phyloP scores from a whole-genome alignment of 2,329 filamentous ascomycete species.

The Penicillium sp. region DNA sequence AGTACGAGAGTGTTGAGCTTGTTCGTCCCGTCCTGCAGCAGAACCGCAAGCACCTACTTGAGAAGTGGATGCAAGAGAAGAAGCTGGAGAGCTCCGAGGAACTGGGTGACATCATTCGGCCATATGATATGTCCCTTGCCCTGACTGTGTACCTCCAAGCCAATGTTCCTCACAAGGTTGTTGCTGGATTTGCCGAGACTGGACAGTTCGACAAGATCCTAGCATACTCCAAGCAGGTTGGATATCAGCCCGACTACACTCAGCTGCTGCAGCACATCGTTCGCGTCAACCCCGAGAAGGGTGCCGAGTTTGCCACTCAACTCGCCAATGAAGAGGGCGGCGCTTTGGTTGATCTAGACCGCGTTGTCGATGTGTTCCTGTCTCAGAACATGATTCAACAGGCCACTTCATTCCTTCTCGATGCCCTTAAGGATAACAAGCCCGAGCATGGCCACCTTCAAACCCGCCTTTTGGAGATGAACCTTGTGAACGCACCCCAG shows the following conservation, averaged over 20 bases:
- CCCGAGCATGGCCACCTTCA: slow-evolving; percentile 91
- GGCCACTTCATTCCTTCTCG: slow-evolving; percentile 94
- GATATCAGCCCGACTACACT: slow-evolving; percentile 94
- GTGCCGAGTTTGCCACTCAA: slow-evolving; percentile 87
- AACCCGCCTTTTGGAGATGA: slow-evolving; percentile 96
- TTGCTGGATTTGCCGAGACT: slow-evolving; percentile 90
- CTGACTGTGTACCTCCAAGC: slow-evolving; percentile 86
- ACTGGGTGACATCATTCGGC: slow-evolving; percentile 86
- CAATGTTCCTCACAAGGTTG: slow-evolving; percentile 86
- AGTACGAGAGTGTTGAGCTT: slow-evolving; percentile 89
- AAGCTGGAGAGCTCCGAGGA: slow-evolving; percentile 96
- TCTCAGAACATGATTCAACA: slow-evolving; percentile 97
- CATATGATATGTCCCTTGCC: slow-evolving; percentile 83
- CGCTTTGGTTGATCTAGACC: slow-evolving; percentile 84
- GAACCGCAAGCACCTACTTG: slow-evolving; percentile 89
- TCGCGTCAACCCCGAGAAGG: slow-evolving; percentile 86
- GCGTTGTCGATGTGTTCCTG: slow-evolving; percentile 96
- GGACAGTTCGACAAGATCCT: slow-evolving; percentile 97
- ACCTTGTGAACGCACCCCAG: slow-evolving; percentile 90
- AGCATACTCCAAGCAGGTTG: slow-evolving; percentile 76
- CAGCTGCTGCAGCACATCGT: slow-evolving; percentile 89
- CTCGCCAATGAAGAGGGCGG: slow-evolving; percentile 86
- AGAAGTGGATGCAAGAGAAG: slow-evolving; percentile 96
- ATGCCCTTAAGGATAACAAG: slow-evolving; percentile 90
- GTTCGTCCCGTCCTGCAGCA: slow-evolving; percentile 89